A percentile compares a stretch with the other conserved stretches of the same genome.
Conservation (phyloP, 305 asterid genomes). For the Coffea humblotiana region DNA sequence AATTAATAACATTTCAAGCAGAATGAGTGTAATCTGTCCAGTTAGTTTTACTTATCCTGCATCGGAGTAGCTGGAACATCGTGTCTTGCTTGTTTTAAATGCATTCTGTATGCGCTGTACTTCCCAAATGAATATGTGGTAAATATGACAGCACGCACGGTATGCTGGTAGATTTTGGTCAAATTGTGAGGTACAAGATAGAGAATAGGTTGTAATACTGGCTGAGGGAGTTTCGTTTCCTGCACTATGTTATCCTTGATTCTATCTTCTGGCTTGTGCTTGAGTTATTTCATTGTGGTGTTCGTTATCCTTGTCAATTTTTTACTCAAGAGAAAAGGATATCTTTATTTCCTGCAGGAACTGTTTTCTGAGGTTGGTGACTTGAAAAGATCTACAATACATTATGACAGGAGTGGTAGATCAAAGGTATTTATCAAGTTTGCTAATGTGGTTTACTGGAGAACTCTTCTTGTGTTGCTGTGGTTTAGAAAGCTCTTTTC, state of each 20-base stretch:
- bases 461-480: conserved; percentile 28
- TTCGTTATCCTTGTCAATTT: background rate
- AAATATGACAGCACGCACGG: background rate
- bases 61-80: background rate
- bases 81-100: background rate
- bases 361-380: conserved; percentile 61
- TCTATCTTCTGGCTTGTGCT: background rate
- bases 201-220: background rate
- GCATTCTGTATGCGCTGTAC: background rate
- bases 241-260: background rate
- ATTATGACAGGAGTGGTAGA: conserved; percentile 65
- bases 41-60: background rate
- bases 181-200: background rate
- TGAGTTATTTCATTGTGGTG: background rate
- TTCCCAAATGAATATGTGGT: background rate
- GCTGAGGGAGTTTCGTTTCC: background rate
- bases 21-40: background rate
- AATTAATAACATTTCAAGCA: background rate
- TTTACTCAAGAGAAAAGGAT: background rate
- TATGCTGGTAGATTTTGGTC: background rate
- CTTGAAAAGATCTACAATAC: conserved; percentile 44
- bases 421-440: conserved; percentile 65
- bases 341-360: conserved; percentile 35
- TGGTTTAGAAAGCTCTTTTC: conserved; percentile 32
- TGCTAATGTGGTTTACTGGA: conserved; percentile 28